Base-by-base conservation (phyloP, 768 basidiomycete genomes). In the Lactarius sp. region DNA sequence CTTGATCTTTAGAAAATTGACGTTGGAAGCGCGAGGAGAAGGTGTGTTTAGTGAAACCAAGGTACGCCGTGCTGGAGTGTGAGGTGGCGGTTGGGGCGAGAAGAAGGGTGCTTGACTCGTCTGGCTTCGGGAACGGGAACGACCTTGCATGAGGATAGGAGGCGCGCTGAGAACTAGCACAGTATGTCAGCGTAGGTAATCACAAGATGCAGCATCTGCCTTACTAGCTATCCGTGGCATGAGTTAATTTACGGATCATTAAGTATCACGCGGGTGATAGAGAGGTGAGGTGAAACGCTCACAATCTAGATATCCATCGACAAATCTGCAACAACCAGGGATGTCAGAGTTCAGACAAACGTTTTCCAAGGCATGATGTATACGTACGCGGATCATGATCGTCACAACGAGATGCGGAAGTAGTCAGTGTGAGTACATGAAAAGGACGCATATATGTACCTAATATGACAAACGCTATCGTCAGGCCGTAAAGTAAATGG, bases 21-120 rank as follows among this genome's bases (percentile, higher is more conserved):
- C 73, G 60, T 82, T 76, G n/a, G 78, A 75, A 52, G 81, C 77
- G 68, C 86, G 87, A 1, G 81, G 87, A n/a, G 87, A 86, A 61
- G 87, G 87, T 50, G 87, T 90, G 50, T 82, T 81, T 66, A 79
- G 69, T 52, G 73, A 70, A 39, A 71, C 76, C 46, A 77, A 71
- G 31, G 80, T 73, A 41, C 73, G 75, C 63, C 75, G 71, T 56
- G 69, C 71, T 31, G 77, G 73, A 4, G 68, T 61, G 67, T 76
- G 71, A 64, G 72, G 70, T 70, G 71, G 61, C 31, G 68, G 53
- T 56, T 65, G n/a, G 68, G 66, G 50, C 49, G 74, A 65, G 53
- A 70, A 58, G 66, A 76, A 51, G 66, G 72, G 52, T 51, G 71
- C 54, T 59, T 44, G 73, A 60, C 60, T 72, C 66, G 44, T 66